Conservation (phyloP, 2,329 filamentous ascomycete species). For the Ascocoryne sarcoides region DNA sequence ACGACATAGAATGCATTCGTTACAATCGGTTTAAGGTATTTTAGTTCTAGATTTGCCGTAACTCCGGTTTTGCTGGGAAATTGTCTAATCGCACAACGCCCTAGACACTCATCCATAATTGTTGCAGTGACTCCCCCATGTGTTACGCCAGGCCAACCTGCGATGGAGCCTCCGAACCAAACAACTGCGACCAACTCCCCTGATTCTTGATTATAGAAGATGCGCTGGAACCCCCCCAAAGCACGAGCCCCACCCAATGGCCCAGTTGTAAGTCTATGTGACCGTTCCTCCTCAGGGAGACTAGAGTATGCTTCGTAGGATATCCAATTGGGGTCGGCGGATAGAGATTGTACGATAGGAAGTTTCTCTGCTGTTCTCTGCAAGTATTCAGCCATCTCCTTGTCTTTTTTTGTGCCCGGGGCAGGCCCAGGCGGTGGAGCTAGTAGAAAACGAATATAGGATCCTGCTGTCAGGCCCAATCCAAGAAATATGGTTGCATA, state of each 20-base stretch:
- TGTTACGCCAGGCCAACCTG: constrained; percentile 62
- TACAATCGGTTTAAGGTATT: constrained; percentile 52
- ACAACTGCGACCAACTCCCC: constrained; percentile 55
- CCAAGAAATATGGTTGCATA: constrained; percentile 32
- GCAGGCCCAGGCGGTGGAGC: constrained; percentile 35
- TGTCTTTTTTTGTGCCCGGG: constrained; percentile 35
- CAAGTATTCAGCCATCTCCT: constrained; percentile 33
- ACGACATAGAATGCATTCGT: constrained; percentile 58
- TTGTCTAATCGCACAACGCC: constrained; percentile 46
- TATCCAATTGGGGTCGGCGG: constrained; percentile 34
- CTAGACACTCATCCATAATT: constrained; percentile 59
- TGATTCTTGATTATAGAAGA: constrained; percentile 54
- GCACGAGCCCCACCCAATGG: constrained; percentile 35
- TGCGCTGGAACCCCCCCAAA: constrained; percentile 44
- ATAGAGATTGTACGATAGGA: constrained; percentile 39
- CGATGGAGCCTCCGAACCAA: constrained; percentile 54
- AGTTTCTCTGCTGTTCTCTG: constrained; percentile 36
- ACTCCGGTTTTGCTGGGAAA: constrained; percentile 43
- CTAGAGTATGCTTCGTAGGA: constrained; percentile 36
- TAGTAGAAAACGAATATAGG: constrained; percentile 33
- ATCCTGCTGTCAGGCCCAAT: constrained; percentile 34
- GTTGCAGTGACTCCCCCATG: constrained; percentile 66
- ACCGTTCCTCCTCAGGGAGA: constrained; percentile 11
- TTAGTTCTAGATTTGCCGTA: constrained; percentile 48
- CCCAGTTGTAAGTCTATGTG: constrained; percentile 33